Evolutionary conservation across 2,329 filamentous ascomycete genomes (phyloP).

Genomic region (Fusarium sp.): DNA sequence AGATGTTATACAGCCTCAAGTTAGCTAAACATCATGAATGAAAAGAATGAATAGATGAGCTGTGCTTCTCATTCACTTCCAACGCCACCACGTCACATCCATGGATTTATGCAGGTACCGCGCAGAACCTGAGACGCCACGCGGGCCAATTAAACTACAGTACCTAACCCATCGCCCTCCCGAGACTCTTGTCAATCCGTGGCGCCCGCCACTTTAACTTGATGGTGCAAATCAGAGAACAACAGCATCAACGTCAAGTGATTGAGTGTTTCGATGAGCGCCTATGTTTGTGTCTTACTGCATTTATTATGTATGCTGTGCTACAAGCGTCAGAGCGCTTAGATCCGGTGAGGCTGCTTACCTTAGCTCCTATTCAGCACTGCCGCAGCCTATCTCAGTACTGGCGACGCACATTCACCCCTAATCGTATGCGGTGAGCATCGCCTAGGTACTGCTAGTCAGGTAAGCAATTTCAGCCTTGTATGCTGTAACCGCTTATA

Average conservation of each 20-base stretch:
- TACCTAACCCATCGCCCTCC: constrained; percentile 23
- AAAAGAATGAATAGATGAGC: constrained; percentile 17
- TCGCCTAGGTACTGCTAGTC: constrained; percentile 1
- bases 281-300: constrained; percentile 5
- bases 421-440: constrained; percentile 23
- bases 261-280: constrained; percentile 8
- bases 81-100: constrained; percentile 43
- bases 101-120: constrained; percentile 47
- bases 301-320: neutral
- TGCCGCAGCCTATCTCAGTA: neutral
- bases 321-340: constrained; percentile 13
- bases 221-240: constrained; percentile 19
- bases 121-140: constrained; percentile 53
- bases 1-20: neutral
- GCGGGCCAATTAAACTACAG: constrained; percentile 50
- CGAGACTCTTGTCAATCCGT: constrained; percentile 32
- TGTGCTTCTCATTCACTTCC: neutral
- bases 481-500: constrained; percentile 5
- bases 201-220: constrained; percentile 41
- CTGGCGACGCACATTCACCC: constrained; percentile 10
- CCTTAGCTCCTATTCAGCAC: neutral
- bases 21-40: constrained; percentile 10
- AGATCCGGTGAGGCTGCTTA: constrained; percentile 21
- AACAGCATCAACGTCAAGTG: constrained; percentile 9
- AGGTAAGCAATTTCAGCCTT: constrained; percentile 29